Base-by-base conservation (phyloP, 805 yeast genomes). In the Tetrapisispora fleetii region DNA sequence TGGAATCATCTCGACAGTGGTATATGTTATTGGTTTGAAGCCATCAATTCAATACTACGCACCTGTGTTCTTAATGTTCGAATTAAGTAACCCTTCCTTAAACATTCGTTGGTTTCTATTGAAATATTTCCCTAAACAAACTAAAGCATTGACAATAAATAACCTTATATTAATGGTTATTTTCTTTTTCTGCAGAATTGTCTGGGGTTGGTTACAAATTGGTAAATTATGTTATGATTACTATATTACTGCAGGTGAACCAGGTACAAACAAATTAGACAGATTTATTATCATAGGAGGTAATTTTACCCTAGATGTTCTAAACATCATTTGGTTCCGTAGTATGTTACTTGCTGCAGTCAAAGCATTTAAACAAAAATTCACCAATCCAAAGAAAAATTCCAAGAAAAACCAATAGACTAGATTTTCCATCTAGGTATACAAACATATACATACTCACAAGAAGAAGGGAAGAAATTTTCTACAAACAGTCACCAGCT, bases 61-160 rank as follows among this genome's bases (percentile, higher is more conserved):
- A 18, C 90, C 95, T 2, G 78, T 80, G 10, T 89, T 89, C 62
- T 72, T 90, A 58, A 64, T 85, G 54, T 89, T 85, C 67, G 97
- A 89, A 69, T 73, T 83, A 48, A 83, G 93, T 38, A 86, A 95
- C 16, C 96, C 96, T 14, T 88, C 88, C 65, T 86, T 89, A 52
- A 90, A 89, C 66, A 62, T 85, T 56, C 81, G 91, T 67, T 89
- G 96, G 95, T 87, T 84, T 64, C 80, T 86, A 18, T 52, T 56
- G 42, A 60, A 64, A 45, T 64, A 54, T 41, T 48, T 55, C 30
- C 60, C 60, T 22, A 43, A 41, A 14, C 49, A 53, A n/a, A 56
- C 49, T 11, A 53, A 48, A 16, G 1, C 57, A 16, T 91, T 95
- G 2, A 55, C 75, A 75, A 45, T 73, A 67, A 40, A 70, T 52